These are phyloP conservation scores for Sungouiozyma intestinalis DNA, from an alignment of 805 yeast species.

Conservation along the genomic window DNA sequence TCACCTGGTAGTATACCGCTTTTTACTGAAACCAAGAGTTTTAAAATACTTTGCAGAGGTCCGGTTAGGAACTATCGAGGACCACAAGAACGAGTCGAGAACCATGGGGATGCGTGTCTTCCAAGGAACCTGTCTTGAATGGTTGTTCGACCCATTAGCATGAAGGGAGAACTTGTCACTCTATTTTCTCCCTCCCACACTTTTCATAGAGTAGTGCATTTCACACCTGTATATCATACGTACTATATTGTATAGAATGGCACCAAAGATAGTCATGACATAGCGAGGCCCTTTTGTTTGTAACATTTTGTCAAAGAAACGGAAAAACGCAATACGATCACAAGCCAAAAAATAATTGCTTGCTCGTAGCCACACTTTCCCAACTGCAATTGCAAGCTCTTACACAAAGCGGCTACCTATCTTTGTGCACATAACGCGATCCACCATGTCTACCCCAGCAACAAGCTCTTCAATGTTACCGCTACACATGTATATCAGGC, in stretches of 20 bases:
- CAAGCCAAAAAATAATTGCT: neutral
- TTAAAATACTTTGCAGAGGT: conserved; percentile 22
- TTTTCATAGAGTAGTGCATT: no score
- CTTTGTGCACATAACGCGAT: conserved; percentile 12
- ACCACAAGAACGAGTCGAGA: conserved; percentile 32
- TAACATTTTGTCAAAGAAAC: no score
- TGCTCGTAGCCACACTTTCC: no score
- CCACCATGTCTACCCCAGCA: conserved; percentile 24
- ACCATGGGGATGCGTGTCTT: conserved; percentile 63
- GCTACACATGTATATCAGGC: conserved; percentile 58
- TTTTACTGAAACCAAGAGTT: conserved; percentile 30
- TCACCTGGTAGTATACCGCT: conserved; percentile 34
- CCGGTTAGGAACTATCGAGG: conserved; percentile 30
- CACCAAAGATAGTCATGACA: no score
- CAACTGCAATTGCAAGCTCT: no score
- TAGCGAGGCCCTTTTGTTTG: no score
- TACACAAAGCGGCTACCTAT: neutral
- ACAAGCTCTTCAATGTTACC: conserved; percentile 32
- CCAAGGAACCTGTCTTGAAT: conserved; percentile 35
- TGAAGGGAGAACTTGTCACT: no score
- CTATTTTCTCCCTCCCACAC: no score
- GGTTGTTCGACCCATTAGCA: conserved; percentile 45
- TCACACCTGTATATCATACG: no score
- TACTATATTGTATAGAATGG: no score
- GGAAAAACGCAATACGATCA: no score